These are phyloP conservation scores for Besnoitia besnoiti DNA, from an alignment of 169 alveolate species.

Conservation along the genomic window DNA sequence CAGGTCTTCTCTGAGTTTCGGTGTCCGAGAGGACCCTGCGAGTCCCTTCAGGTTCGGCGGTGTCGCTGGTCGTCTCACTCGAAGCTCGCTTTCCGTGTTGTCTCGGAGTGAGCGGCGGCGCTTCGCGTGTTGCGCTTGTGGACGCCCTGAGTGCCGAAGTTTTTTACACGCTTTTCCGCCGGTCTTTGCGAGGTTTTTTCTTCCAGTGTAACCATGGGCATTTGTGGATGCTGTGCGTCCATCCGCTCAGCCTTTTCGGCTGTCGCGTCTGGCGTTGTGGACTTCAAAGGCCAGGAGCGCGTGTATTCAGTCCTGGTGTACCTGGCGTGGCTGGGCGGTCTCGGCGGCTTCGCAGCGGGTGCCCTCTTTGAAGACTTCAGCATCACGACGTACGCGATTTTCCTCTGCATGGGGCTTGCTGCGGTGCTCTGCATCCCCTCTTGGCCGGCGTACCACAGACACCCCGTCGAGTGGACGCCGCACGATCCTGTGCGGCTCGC, in stretches of 20 bases:
- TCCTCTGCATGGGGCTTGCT: not conserved
- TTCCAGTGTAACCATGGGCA: not conserved
- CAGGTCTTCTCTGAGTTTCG: no score
- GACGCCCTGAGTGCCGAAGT: no score
- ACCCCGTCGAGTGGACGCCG: conserved; percentile 52
- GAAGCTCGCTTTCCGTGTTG: no score
- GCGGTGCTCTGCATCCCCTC: conserved; percentile 56
- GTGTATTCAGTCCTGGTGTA: conserved; percentile 21
- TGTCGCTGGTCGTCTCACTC: no score
- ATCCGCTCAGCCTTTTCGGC: not conserved
- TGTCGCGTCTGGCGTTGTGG: conserved; percentile 46
- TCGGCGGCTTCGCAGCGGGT: conserved; percentile 39
- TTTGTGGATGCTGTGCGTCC: not conserved
- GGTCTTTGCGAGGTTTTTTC: not conserved
- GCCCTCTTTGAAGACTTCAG: conserved; percentile 1
- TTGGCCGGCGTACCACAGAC: conserved; percentile 49
- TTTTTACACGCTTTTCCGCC: no score
- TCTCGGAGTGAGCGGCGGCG: no score
- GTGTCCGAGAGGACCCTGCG: no score
- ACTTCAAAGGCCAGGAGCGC: conserved; percentile 49
- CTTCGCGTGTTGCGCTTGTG: no score
- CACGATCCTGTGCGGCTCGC: conserved; percentile 61
- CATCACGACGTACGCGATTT: not conserved
- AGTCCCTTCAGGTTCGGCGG: no score
- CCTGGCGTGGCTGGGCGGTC: not conserved